Evolutionary conservation across 2,329 filamentous ascomycete species (phyloP), one percentile per base, ranked within the genome.

Genomic region (Thielaviopsis musarum): DNA sequence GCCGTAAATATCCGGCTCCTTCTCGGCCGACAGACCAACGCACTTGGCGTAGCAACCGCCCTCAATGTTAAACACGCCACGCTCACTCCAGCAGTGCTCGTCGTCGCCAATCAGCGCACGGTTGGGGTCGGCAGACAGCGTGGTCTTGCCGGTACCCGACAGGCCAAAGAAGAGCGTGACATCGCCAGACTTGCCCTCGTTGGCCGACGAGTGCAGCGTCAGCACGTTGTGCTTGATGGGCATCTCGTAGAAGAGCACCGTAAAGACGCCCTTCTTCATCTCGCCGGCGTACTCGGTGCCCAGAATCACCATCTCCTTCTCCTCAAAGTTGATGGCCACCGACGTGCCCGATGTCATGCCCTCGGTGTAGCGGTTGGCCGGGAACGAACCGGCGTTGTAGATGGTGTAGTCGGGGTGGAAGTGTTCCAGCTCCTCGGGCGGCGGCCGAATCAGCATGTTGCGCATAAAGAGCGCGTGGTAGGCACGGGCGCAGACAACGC

Each of bases 391-490:
- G 64, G 91, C 93, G 72, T 98, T 98, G 86, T 98, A 98, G 77
- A 98, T 97, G 69, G 91, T 91, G 79, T 98, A 98, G 79, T 98
- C 91, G 68, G 93, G 93, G 74, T 95, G 88, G 83, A 98, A 98
- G 76, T 89, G 83, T 77, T 95, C 87, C 59, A 98, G 85, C 79
- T 98, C 91, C 75, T 94, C 88, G 64, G 82, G 82, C 58, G 84
- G 79, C 64, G 93, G 93, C 67, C 93, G 87, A 78, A 98, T 98
- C 70, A 98, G 87, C 93, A 98, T 98, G 81, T 98, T 98, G 71
- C 91, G 88, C 93, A 98, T 98, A 84, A 98, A 98, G 65, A 98
- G 83, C 64, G 93, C 93, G 81, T 98, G 93, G 81, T 98, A 98
- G 74, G 93, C 93, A 71, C 93, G 91, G 66, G 93, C 93, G 77